Base-by-base conservation (phyloP, 1,284 basidiomycete genomes). In the Cryptococcus sp. region DNA sequence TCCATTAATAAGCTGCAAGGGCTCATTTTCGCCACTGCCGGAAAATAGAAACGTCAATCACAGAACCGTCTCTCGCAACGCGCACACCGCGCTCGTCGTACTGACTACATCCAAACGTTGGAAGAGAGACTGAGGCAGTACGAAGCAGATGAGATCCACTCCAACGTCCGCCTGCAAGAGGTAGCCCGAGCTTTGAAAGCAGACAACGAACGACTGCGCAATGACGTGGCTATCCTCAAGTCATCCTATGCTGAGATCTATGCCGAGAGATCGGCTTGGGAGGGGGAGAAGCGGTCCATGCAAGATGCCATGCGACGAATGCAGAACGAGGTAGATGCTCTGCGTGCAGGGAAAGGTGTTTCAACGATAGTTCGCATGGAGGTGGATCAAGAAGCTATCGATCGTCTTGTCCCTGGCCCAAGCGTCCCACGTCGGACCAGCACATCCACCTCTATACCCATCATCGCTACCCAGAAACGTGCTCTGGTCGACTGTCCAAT, bases 61-160 rank as follows among this genome's bases (percentile, higher is more conserved):
- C 65, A 74, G 62, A 94, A 79, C 64, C 69, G 92, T 62, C 89
- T 89, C 41, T 91, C 91, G 5, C 92, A 95, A 74, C 86, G 92
- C 46, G 91, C 92, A 4, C 93, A 94, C 77, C 85, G 92, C 40
- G 92, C 93, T 69, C 86, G 92, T 58, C 91, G 91, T 74, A 91
- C 93, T 71, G 88, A 89, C 23, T 92, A 93, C 70, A 86, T 94
- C 44, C 85, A 87, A n/a, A 91, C 93, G 53, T 84, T 94, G 37
- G 91, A 94, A 78, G 89, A 90, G 59, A 87, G 91, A 46, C 81
- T 94, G 50, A 86, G 89, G 63, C 85, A 86, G 41, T 93, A 92
- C 69, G 91, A 94, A 75, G 89, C 91, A 66, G 90, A 91, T 41
- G 91, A 93, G 74, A 87, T 93, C 48, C 89, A 93, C 75, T 87